Percentiles rank a stretch among this genome's conserved stretches.
phyloP scores from a whole-genome alignment of 2,329 filamentous ascomycete genomes.

The Corinectria fuckeliana region DNA sequence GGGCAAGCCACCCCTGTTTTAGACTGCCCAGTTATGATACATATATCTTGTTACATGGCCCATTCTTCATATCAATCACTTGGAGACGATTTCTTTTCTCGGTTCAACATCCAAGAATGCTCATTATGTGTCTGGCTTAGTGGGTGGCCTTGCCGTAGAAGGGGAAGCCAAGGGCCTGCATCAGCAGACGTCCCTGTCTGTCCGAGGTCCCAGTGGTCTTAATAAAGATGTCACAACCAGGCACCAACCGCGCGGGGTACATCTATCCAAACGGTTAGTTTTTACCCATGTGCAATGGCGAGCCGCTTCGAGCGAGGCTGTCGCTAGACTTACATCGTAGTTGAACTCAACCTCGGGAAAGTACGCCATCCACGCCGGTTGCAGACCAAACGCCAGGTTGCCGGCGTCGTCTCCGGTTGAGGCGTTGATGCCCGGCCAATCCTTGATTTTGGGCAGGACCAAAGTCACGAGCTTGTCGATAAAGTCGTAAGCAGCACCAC shows the following conservation, averaged over 20 bases:
- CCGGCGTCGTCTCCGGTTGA: constrained; percentile 83
- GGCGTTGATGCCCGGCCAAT: constrained; percentile 76
- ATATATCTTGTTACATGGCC: constrained; percentile 44
- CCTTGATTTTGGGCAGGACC: constrained; percentile 94
- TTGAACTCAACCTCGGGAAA: constrained; percentile 97
- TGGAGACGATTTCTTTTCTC: constrained; percentile 24
- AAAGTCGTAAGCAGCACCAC: constrained; percentile 88
- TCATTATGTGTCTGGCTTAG: constrained; percentile 31
- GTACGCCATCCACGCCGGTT: constrained; percentile 74
- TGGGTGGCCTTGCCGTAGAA: constrained; percentile 76
- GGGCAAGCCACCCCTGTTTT: constrained; percentile 27
- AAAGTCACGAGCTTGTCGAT: constrained; percentile 88
- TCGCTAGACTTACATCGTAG: constrained; percentile 75
- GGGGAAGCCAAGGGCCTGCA: constrained; percentile 59
- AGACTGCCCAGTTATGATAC: constrained; percentile 41
- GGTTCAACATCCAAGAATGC: constrained; percentile 11
- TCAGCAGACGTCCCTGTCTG: constrained; percentile 79
- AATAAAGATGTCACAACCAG: constrained; percentile 82
- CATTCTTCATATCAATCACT: constrained; percentile 38
- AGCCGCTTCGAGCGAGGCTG: background rate
- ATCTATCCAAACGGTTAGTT: constrained; percentile 48
- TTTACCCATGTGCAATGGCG: background rate
- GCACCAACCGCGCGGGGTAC: constrained; percentile 75
- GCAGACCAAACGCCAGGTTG: constrained; percentile 85
- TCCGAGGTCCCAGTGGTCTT: constrained; percentile 87